Evolutionary conservation across 768 basidiomycete genomes (phyloP), one percentile per base, ranked within the genome.

Genomic region (Coprinellus micaceus): DNA sequence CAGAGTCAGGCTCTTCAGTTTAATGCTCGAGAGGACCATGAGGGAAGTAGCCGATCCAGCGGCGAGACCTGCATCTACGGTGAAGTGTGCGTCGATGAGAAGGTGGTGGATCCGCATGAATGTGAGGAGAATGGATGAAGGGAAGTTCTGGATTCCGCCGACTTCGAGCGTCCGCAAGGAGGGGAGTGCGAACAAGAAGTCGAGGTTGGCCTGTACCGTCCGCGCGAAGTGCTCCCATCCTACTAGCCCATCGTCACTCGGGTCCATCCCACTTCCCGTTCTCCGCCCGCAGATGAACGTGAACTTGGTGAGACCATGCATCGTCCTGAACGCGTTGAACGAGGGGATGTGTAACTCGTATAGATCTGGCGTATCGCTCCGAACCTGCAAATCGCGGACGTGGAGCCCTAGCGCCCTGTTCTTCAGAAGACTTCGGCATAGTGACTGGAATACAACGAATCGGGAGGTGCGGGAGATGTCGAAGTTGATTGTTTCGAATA

Each of bases 101-200:
- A 51, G 49, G 24, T 51, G 49, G 1, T 37, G 28, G 1, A 51
- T 13, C 7, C 33, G 15, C 30, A 51, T 30, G 49, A 51, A 51
- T 29, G 30, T 21, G 17, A 51, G 30, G 29, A 51, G 33, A 29
- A 37, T 17, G 33, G 30, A 11, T 7, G 30, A 36, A 4, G 48
- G 48, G 48, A 50, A 26, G 48, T 50, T 50, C n/a, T 33, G 48
- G 33, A 50, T 29, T 13, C 49, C 49, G n/a, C 49, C 49, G 13
- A 51, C 30, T 30, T 51, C 49, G 30, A 51, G 49, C 1, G 30
- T 19, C 0, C 33, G 33, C 3, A 51, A 30, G 3, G 49, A 36
- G 10, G 49, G 49, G 9, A 33, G 49, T 12, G n/a, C 12, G 49
- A 51, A 51, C 3, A 51, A 29, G 49, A 51, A 21, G 13, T 30